A percentile compares a stretch with the other conserved stretches of the same genome.
phyloP scores from a whole-genome alignment of 2,329 filamentous ascomycete species.

The Microsporum ferrugineum region DNA sequence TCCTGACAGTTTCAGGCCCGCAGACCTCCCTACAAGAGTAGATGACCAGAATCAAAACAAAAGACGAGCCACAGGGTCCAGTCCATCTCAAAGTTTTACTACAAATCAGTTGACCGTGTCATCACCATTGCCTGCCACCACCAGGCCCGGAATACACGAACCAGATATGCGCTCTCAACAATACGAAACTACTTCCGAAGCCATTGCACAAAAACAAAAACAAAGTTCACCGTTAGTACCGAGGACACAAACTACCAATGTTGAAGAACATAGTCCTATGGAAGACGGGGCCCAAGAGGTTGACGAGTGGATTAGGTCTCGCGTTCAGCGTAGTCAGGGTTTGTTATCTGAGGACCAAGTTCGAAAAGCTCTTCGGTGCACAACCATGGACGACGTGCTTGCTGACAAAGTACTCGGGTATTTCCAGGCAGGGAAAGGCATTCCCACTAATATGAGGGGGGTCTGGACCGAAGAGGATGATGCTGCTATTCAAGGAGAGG shows the following conservation, averaged over 20 bases:
- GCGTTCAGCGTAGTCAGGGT: neutral
- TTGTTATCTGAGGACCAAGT: slow-evolving; percentile 21
- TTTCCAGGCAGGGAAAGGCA: slow-evolving; percentile 22
- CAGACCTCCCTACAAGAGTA: neutral
- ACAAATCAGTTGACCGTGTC: neutral
- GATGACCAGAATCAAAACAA: neutral
- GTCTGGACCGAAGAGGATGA: slow-evolving; percentile 41
- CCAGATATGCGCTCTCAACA: neutral
- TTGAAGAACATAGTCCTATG: neutral
- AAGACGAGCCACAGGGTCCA: neutral
- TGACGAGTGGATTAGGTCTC: slow-evolving; percentile 31
- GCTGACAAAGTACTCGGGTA: slow-evolving; percentile 28
- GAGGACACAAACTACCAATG: neutral
- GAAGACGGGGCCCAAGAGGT: slow-evolving; percentile 10
- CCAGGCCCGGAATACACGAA: neutral
- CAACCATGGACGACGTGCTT: slow-evolving; percentile 31
- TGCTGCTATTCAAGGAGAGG: slow-evolving; percentile 22
- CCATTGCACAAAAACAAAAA: neutral
- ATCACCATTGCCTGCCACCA: neutral
- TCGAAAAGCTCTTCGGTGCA: slow-evolving; percentile 27
- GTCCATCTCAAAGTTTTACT: neutral
- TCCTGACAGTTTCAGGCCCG: neutral
- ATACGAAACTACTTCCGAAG: neutral
- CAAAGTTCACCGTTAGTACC: neutral
- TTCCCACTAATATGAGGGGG: slow-evolving; percentile 33